Evolutionary conservation across 1,284 basidiomycete species (phyloP).

Genomic region (Pseudozyma flocculosa): DNA sequence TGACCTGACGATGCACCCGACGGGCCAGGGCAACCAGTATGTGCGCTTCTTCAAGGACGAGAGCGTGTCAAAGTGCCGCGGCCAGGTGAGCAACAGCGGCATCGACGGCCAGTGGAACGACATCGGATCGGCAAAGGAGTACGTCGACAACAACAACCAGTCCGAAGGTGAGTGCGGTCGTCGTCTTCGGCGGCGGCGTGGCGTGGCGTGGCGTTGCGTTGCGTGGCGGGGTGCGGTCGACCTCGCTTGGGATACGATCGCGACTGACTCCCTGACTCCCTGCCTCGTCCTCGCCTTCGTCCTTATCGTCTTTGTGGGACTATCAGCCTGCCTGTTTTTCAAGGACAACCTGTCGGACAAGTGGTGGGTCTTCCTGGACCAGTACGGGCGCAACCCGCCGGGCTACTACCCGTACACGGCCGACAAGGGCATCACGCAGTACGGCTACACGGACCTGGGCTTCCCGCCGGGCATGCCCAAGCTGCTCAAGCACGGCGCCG

Average conservation of each 20-base stretch:
- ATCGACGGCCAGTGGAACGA: slow-evolving; percentile 12
- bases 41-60: slow-evolving; percentile 22
- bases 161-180: not conserved
- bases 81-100: slow-evolving; percentile 16
- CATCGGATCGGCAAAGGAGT: slow-evolving; percentile 7
- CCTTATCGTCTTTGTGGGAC: too few species aligned
- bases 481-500: slow-evolving; percentile 22
- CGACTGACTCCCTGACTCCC: too few species aligned
- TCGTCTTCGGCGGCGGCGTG: too few species aligned
- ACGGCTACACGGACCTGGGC: slow-evolving; percentile 17
- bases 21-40: slow-evolving; percentile 6
- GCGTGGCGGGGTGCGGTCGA: too few species aligned
- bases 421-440: slow-evolving; percentile 13
- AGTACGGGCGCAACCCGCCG: slow-evolving; percentile 11
- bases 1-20: slow-evolving; percentile 13
- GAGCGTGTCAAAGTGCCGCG: slow-evolving; percentile 12
- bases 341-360: slow-evolving; percentile 6
- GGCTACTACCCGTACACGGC: slow-evolving; percentile 18
- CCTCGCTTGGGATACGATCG: too few species aligned
- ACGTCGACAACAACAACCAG: slow-evolving; percentile 15
- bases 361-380: too few species aligned
- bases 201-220: too few species aligned
- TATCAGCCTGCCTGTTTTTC: slow-evolving; percentile 12
- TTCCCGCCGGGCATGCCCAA: slow-evolving; percentile 23
- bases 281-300: too few species aligned